A percentile compares a stretch with the other conserved stretches of the same genome.
These are phyloP conservation scores for Dendrobium nobile DNA, from an alignment of 106 monocot species.

Conservation along the genomic window DNA sequence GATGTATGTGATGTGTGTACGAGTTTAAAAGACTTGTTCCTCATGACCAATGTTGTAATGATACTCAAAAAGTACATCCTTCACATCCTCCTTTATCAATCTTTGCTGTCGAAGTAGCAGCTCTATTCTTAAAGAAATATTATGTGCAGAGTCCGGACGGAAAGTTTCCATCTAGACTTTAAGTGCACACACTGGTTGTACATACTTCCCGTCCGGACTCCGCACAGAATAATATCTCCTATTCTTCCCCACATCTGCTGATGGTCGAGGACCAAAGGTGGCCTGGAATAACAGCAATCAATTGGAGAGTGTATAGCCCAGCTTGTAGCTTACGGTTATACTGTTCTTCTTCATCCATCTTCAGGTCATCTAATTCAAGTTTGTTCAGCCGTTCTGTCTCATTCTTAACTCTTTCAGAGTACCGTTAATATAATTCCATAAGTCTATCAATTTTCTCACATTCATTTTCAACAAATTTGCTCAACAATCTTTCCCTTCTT, in stretches of 20 bases:
- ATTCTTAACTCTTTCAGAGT: constrained; percentile 69
- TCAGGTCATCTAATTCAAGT: constrained; percentile 85
- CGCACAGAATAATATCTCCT: not conserved
- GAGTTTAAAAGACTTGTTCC: constrained; percentile 34
- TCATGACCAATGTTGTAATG: constrained; percentile 94
- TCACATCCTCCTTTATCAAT: constrained; percentile 75
- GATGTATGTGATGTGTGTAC: too few species aligned
- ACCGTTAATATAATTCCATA: constrained; percentile 93
- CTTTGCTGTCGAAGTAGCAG: constrained; percentile 79
- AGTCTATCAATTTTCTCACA: constrained; percentile 96
- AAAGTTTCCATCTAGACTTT: too few species aligned
- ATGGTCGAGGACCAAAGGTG: constrained; percentile 94
- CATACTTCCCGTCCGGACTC: too few species aligned
- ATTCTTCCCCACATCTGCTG: constrained; percentile 64
- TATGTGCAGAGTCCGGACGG: too few species aligned
- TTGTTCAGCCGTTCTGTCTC: constrained; percentile 61
- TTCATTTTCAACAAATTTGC: constrained; percentile 98
- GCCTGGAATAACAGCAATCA: constrained; percentile 80
- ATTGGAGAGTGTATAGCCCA: constrained; percentile 89
- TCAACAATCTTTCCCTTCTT: constrained; percentile 82
- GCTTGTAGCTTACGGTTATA: constrained; percentile 94
- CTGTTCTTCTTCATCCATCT: constrained; percentile 95
- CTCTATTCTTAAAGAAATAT: constrained; percentile 43
- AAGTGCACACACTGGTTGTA: too few species aligned
- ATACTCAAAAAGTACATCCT: constrained; percentile 88